A percentile compares a stretch with the other conserved stretches of the same genome.
phyloP scores from a whole-genome alignment of 2,329 filamentous ascomycete genomes.

The Diaporthe citrichinensis region DNA sequence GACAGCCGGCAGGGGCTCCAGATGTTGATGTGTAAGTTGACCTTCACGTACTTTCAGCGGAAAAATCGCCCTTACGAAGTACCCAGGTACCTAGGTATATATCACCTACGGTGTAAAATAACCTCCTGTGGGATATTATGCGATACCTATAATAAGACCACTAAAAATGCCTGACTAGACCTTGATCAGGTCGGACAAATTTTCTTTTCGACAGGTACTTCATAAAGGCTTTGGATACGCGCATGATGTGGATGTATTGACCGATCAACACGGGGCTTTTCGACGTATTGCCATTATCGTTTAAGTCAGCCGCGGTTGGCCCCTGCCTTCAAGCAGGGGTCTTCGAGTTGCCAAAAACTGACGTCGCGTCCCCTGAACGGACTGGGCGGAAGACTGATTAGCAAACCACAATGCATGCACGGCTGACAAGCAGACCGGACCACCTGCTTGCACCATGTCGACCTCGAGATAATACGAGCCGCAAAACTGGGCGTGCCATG shows the following conservation, averaged over 20 bases:
- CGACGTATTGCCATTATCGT: neutral
- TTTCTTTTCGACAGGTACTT: neutral
- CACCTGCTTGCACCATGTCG: neutral
- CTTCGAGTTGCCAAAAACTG: neutral
- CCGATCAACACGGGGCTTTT: neutral
- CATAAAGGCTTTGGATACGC: neutral
- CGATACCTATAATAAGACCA: neutral
- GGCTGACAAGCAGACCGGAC: neutral
- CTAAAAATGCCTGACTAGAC: neutral
- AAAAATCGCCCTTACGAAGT: neutral
- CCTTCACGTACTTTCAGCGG: neutral
- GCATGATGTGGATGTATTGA: neutral
- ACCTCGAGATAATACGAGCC: constrained; percentile 15
- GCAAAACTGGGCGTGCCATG: neutral
- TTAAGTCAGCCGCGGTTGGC: neutral
- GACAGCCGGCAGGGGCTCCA: neutral
- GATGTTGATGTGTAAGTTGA: neutral
- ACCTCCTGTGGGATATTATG: neutral
- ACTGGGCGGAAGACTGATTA: constrained; percentile 7
- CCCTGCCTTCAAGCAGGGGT: neutral
- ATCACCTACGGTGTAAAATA: too few relatives aligned
- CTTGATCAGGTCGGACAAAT: neutral
- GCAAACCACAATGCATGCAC: constrained; percentile 7
- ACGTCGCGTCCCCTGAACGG: constrained; percentile 31
- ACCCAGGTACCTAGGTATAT: neutral